Evolutionary conservation across 2,329 filamentous ascomycete genomes (phyloP), one percentile per base, ranked within the genome.

Genomic region (Exophiala sideris): DNA sequence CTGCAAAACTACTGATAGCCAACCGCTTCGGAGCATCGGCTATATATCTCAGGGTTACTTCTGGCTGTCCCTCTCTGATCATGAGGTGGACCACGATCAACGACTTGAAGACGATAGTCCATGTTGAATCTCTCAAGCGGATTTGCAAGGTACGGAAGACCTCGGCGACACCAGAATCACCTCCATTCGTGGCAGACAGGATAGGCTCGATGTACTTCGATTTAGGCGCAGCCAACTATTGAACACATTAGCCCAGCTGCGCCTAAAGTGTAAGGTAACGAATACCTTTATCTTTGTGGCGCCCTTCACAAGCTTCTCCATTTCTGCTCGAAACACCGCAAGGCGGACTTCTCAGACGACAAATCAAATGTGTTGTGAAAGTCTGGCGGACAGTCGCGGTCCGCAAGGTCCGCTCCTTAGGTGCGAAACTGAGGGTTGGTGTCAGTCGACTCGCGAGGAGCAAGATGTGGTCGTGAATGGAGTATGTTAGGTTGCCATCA

Each of bases 161-260:
- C 75, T 99, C 94, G 56, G 87, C 92, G 56, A 99, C 90, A 63
- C 92, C 94, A 50, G 89, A 88, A 74, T 99, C 94, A 64, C 91
- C 94, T 18, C 91, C 87, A 74, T 96, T 90, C 35, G 94, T 99
- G 60, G 94, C 92, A 63, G 96, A 82, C 53, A 99, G 82, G 68
- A 99, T 96, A 70, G 96, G 91, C 73, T 99, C 94, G 77, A 99
- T 95, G 77, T 97, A 99, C 76, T 99, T 99, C 52, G 92, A 94
- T 77, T 99, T 99, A 48, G 94, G 94, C 59, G 94, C 89, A 63
- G 94, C 94, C 74, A 91, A 88, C 89, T 95, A 67, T 60, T 46
- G 41, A 50, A 56, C 65, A 54, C 64, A 64, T 60, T 64, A 62
- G 63, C 54, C 40, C 55, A 45, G 36, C 18, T 29, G 34, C 20